Evolutionary conservation across 805 yeast genomes (phyloP).

Genomic region (Sugiyamaella floridensis): DNA sequence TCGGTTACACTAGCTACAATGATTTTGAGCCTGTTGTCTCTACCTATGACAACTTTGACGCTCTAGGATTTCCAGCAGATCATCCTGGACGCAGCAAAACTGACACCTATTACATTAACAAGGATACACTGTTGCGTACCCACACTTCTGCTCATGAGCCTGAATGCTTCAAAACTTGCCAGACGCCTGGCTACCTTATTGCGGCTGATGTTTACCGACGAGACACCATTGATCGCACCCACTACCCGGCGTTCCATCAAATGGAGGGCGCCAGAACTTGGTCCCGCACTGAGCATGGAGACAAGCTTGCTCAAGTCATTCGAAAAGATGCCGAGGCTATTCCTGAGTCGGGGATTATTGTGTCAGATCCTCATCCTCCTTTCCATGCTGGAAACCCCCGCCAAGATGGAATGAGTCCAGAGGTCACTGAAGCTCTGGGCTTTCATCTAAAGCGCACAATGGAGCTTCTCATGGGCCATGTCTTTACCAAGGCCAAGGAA

Average conservation of each 20-base stretch:
- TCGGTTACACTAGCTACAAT: slow-evolving; percentile 68
- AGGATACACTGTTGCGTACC: slow-evolving; percentile 67
- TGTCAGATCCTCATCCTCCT: slow-evolving; percentile 64
- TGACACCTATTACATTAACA: slow-evolving; percentile 87
- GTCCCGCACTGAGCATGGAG: slow-evolving; percentile 43
- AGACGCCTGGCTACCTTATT: slow-evolving; percentile 82
- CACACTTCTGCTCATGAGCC: slow-evolving; percentile 97
- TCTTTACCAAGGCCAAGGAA: slow-evolving; percentile 64
- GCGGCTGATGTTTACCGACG: slow-evolving; percentile 94
- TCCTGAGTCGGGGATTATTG: slow-evolving; percentile 61
- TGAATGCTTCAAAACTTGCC: slow-evolving; percentile 62
- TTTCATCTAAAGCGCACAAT: slow-evolving; percentile 79
- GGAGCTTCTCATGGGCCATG: slow-evolving; percentile 74
- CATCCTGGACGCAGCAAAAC: slow-evolving; percentile 92
- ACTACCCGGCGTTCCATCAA: slow-evolving; percentile 96
- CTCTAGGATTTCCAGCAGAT: slow-evolving; percentile 80
- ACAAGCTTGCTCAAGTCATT: slow-evolving; percentile 39
- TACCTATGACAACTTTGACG: slow-evolving; percentile 80
- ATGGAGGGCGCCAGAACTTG: slow-evolving; percentile 94
- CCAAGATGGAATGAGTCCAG: slow-evolving; percentile 65
- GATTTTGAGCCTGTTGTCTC: slow-evolving; percentile 79
- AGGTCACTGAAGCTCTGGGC: slow-evolving; percentile 62
- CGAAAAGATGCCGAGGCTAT: slow-evolving; percentile 54
- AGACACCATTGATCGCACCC: slow-evolving; percentile 92
- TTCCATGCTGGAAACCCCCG: slow-evolving; percentile 64